These are phyloP conservation scores for Penicillium digitatum DNA, from an alignment of 2,329 filamentous ascomycete genomes.

Conservation along the genomic window DNA sequence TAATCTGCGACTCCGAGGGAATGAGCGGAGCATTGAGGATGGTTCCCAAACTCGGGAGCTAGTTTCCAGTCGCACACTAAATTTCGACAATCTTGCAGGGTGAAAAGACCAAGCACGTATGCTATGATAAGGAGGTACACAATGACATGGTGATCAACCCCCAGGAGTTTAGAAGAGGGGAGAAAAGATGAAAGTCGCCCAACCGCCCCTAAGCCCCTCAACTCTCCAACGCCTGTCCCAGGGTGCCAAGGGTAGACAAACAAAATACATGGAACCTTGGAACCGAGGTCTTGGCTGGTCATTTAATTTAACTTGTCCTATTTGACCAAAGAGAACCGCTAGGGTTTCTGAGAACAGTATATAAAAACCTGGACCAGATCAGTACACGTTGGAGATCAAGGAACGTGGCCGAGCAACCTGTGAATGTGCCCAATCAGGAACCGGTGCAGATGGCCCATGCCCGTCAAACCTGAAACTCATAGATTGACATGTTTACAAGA, in stretches of 20 bases:
- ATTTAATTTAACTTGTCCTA: too few relatives aligned
- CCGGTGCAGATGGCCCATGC: too few relatives aligned
- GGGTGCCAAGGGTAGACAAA: not conserved
- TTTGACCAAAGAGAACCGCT: not conserved
- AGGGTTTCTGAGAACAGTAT: too few relatives aligned
- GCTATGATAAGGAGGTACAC: not conserved
- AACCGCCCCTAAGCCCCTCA: not conserved
- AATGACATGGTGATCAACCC: not conserved
- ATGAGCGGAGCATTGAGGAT: conserved; percentile 3
- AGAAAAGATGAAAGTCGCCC: not conserved
- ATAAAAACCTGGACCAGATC: too few relatives aligned
- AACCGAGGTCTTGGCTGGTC: not conserved
- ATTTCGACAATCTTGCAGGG: not conserved
- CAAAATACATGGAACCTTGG: not conserved
- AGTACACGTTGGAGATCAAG: too few relatives aligned
- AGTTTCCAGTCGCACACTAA: not conserved
- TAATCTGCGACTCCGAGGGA: conserved; percentile 12
- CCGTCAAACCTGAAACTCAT: too few relatives aligned
- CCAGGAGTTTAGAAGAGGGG: not conserved
- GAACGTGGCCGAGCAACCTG: too few relatives aligned
- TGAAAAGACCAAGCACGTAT: not conserved
- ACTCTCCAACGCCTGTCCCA: not conserved
- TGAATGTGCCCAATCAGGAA: too few relatives aligned
- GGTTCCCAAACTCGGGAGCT: not conserved
- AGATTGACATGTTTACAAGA: too few relatives aligned